Evolutionary conservation across 2,329 filamentous ascomycete species (phyloP), one percentile per base, ranked within the genome.

Genomic region (Scedosporium aurantiacum): DNA sequence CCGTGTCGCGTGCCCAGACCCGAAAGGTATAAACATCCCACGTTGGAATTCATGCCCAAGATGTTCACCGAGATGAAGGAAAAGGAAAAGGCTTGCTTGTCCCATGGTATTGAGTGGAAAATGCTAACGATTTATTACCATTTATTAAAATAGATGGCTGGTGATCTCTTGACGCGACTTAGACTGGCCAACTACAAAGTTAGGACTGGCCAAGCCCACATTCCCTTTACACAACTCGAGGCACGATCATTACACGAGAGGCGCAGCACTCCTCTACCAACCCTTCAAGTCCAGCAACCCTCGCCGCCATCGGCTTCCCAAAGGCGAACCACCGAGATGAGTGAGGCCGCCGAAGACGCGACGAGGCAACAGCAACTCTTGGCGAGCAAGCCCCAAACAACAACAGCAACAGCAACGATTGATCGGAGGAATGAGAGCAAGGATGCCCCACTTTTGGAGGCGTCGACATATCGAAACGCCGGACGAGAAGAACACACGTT

Each of bases 181-280:
- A 79, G 82, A 28, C 80, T 91, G 21, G 89, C 87, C 14, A 82
- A 82, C 68, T 91, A 91, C 77, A 91, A 91, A 73, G 78, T 92
- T 65, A 81, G 80, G 62, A 91, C 88, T 1, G 85, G 88, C 63
- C 89, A 92, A 72, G 81, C 84, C 60, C 75, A 82, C 62, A 78
- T 89, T 28, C 85, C 87, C 1, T 79, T 90, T 63, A 78, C 84
- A 61, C 74, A 82, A 55, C 76, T 91, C 21, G 76, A 84, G 67
- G 69, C 76, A 57, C 71, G 73, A n/a, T 58, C 56, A 14, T 14
- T 43, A 18, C 21, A 21, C 2, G 21, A 5, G 32, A 72, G 7
- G 65, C 65, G 18, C 57, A 58, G 56, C 52, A 5, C 64, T 66
- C 56, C 25, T 18, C 28, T 66, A 18, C 66, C 67, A 21, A 64